Percentiles rank a stretch among this genome's conserved stretches.
Evolutionary conservation across 305 asterid species (phyloP).

Genomic region (Fraxinus angustifolia): DNA sequence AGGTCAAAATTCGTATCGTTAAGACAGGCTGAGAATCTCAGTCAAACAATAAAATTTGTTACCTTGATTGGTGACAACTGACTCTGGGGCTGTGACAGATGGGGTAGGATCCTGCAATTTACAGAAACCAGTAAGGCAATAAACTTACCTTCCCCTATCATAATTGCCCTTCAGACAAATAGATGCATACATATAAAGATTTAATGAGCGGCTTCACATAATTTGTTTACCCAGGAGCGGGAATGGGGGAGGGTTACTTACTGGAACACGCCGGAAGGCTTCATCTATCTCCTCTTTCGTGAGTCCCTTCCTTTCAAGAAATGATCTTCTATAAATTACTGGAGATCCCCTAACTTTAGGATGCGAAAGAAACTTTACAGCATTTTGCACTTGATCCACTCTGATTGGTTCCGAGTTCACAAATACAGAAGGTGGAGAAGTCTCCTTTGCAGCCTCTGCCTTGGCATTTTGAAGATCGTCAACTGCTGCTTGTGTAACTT

Average conservation of each 20-base stretch:
- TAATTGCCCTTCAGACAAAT: neutral
- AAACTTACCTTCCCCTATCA: neutral
- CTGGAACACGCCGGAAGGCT: conserved; percentile 96
- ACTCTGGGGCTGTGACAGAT: conserved; percentile 47
- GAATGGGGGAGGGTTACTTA: conserved; percentile 30
- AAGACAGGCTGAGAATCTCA: neutral
- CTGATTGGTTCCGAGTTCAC: conserved; percentile 91
- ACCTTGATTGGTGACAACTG: conserved; percentile 65
- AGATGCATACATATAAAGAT: neutral
- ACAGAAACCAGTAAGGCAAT: conserved; percentile 21
- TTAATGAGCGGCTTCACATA: neutral
- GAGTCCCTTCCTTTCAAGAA: conserved; percentile 97
- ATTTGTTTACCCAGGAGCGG: conserved; percentile 1
- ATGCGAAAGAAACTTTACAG: conserved; percentile 93
- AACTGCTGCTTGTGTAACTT: conserved; percentile 30
- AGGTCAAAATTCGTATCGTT: neutral
- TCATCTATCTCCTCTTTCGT: conserved; percentile 98
- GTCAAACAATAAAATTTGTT: conserved; percentile 13
- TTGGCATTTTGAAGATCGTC: conserved; percentile 37
- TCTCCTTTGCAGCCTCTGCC: conserved; percentile 51
- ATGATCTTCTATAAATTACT: conserved; percentile 82
- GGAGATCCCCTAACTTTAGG: conserved; percentile 97
- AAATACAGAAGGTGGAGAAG: conserved; percentile 72
- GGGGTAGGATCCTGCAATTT: conserved; percentile 72
- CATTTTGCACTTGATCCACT: conserved; percentile 92